Evolutionary conservation across 2,329 filamentous ascomycete genomes (phyloP), one percentile per base, ranked within the genome.

Genomic region (Diaporthe citri): DNA sequence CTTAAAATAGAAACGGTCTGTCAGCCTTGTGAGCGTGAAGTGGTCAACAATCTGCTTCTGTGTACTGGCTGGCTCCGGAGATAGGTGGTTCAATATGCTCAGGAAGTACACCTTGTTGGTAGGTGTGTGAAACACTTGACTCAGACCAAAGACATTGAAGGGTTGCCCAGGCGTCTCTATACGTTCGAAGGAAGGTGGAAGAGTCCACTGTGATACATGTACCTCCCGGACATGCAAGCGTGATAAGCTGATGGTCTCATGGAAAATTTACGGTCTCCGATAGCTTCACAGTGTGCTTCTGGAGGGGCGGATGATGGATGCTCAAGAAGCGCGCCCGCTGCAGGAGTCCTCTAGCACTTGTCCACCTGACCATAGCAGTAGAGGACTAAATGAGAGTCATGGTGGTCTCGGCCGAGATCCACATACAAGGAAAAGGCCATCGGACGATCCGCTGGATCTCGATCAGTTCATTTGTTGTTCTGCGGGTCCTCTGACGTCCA

Each of bases 361-460:
- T 57, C n/a, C 51, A 43, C n/a, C 67, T 41, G 7, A n/a, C 51
- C 6, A 48, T 25, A n/a, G 36, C 34, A 43, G 52, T 52, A 57
- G 55, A 59, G 36, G n/a, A 51, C 57, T 72, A 2, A 34, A 31
- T 15, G 56, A 64, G 57, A 72, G 71, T 72, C 56, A 72, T 66
- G 71, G 66, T 64, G 59, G 69, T 66, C 57, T 72, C 57, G 71
- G 71, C 71, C 57, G 71, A 57, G 51, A 71, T 56, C 57, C 71
- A 66, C 60, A 64, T 20, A 34, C n/a, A 36, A 34, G 71, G 57
- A 56, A 55, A 25, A 66, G 62, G 34, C 46, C 48, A 64, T 72
- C 71, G 71, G 71, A 72, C 43, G 71, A 72, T 56, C 71, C 71
- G 71, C 71, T 56, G 59, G 34, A 66, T 72, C 71, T 72, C 34